Conservation (phyloP, 371 early-diverging fungal species). For the Mortierella sp. region DNA sequence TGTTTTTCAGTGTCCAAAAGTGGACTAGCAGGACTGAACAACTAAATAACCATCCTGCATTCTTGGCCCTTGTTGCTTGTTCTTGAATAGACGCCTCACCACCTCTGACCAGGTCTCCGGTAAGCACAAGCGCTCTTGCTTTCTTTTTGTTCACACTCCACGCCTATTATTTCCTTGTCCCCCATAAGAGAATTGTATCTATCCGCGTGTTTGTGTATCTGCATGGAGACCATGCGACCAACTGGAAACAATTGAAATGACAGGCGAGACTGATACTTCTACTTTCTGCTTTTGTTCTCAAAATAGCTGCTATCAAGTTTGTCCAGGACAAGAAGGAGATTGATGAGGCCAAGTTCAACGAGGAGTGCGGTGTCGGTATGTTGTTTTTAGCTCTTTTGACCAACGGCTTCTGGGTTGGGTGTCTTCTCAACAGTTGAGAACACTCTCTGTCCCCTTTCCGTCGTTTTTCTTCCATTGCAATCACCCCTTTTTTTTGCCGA, state of each 20-base stretch:
- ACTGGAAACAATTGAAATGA: not conserved
- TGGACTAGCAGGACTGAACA: conserved; percentile 8
- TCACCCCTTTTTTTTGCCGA: conserved; percentile 4
- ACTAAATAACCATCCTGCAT: not conserved
- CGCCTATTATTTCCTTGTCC: not conserved
- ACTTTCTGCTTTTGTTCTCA: not conserved
- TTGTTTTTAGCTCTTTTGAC: not conserved
- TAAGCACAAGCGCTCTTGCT: conserved; percentile 42
- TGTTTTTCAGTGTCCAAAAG: conserved; percentile 9
- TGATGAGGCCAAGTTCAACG: conserved; percentile 79
- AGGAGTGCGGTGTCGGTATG: conserved; percentile 92
- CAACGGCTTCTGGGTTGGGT: not conserved
- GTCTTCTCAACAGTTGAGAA: not conserved
- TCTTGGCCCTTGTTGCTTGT: not conserved
- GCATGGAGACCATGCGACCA: conserved; percentile 11
- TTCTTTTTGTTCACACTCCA: not conserved
- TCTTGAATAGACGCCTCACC: conserved; percentile 66
- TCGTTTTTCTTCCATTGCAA: not conserved
- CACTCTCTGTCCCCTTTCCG: not conserved
- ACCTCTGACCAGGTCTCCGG: conserved; percentile 92
- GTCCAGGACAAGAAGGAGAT: conserved; percentile 69
- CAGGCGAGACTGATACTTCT: not conserved
- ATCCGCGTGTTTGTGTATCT: conserved; percentile 20
- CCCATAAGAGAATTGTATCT: conserved; percentile 9
- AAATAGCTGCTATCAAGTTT: conserved; percentile 91